phyloP scores from a whole-genome alignment of 768 basidiomycete genomes.

The Collybia nuda region DNA sequence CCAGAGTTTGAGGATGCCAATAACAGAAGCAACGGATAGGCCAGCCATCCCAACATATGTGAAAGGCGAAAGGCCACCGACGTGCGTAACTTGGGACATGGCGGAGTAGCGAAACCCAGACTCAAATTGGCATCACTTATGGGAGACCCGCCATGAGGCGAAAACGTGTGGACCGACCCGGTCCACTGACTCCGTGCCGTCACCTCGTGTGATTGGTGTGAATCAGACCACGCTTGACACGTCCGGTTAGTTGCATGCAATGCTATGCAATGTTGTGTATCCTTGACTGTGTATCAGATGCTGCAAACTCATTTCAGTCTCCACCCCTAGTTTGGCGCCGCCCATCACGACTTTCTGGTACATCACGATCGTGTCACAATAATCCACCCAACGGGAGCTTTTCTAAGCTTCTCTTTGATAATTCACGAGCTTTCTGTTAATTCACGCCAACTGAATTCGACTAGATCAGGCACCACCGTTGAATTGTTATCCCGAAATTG shows the following conservation, averaged over 20 bases:
- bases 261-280: too few relatives aligned
- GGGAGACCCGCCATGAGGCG: constrained; percentile 27
- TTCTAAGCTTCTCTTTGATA: too few relatives aligned
- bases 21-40: constrained; percentile 26
- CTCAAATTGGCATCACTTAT: constrained; percentile 14
- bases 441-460: too few relatives aligned
- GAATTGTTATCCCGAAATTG: too few relatives aligned
- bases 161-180: constrained; percentile 25
- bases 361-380: too few relatives aligned
- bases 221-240: constrained; percentile 12
- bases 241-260: background rate
- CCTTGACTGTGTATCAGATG: too few relatives aligned
- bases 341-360: too few relatives aligned
- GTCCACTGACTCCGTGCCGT: constrained; percentile 12
- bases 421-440: too few relatives aligned
- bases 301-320: too few relatives aligned
- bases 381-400: too few relatives aligned
- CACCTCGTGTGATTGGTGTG: constrained; percentile 19
- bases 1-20: constrained; percentile 27
- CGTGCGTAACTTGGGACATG: constrained; percentile 12
- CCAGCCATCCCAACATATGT: constrained; percentile 27
- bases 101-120: constrained; percentile 10
- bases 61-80: constrained; percentile 12
- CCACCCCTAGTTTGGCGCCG: too few relatives aligned
- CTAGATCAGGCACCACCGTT: too few relatives aligned